Evolutionary conservation across 192 early-diverging fungal species (phyloP).

Genomic region (Linnemannia exigua): DNA sequence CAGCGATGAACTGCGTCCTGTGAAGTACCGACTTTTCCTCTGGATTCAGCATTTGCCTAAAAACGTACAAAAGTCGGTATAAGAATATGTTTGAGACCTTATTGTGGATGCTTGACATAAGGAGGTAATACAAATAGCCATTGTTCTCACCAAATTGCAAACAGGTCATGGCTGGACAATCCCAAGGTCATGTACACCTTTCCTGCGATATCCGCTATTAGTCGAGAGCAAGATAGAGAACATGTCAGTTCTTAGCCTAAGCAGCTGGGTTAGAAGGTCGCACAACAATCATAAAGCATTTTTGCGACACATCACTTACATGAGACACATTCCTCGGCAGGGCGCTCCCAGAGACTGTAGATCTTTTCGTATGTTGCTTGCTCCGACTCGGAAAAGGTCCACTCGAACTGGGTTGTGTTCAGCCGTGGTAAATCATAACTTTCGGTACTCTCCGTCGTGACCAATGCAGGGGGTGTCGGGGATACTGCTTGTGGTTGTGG

Average conservation of each 20-base stretch:
- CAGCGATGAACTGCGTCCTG: slow-evolving; percentile 45
- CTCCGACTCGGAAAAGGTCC: slow-evolving; percentile 51
- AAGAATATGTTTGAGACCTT: background rate
- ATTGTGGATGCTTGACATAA: no score
- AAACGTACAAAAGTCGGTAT: background rate
- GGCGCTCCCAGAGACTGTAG: slow-evolving; percentile 52
- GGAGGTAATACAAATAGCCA: background rate
- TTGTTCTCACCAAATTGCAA: slow-evolving; percentile 22
- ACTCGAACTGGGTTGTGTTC: slow-evolving; percentile 42
- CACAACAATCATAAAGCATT: no score
- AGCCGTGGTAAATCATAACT: slow-evolving; percentile 28
- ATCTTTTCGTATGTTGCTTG: slow-evolving; percentile 40
- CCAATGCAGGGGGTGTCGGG: background rate
- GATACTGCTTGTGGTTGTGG: background rate
- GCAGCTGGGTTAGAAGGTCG: no score
- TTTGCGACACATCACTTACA: slow-evolving; percentile 7
- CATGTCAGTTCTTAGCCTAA: no score
- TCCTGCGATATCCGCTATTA: slow-evolving; percentile 47
- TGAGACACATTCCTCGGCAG: slow-evolving; percentile 48
- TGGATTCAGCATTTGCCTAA: slow-evolving; percentile 44
- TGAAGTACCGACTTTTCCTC: slow-evolving; percentile 23
- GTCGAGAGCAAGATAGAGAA: background rate
- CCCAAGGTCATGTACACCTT: slow-evolving; percentile 56
- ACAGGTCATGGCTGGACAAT: slow-evolving; percentile 17
- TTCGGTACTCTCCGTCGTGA: background rate